phyloP scores from a whole-genome alignment of 345 rosid genomes.

The Salix dunnii region DNA sequence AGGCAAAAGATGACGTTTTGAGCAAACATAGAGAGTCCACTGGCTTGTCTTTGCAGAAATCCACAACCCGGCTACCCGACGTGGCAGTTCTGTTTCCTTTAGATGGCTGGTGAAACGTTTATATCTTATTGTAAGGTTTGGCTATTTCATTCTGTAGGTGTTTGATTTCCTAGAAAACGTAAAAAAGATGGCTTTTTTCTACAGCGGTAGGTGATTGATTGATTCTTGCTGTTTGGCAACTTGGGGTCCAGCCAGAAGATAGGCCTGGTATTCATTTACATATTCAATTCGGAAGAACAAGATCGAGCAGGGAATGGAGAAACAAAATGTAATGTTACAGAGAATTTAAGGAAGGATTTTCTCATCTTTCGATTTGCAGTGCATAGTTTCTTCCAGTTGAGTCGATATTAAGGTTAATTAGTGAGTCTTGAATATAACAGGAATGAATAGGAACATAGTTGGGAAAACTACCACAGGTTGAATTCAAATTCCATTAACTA shows the following conservation, averaged over 20 bases:
- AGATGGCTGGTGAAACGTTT: background rate
- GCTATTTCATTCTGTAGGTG: background rate
- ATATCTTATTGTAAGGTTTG: background rate
- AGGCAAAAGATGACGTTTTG: constrained; percentile 17
- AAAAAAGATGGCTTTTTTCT: no score
- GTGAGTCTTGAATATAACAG: background rate
- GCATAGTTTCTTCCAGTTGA: background rate
- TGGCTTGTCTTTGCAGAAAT: constrained; percentile 9
- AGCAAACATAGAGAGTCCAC: constrained; percentile 14
- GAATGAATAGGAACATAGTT: background rate
- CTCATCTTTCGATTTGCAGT: background rate
- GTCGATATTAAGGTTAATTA: background rate
- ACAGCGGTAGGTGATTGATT: no score
- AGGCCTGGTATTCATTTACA: no score
- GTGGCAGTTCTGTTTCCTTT: background rate
- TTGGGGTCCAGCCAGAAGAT: no score
- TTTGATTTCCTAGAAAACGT: background rate
- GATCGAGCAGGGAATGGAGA: no score
- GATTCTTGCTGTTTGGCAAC: no score
- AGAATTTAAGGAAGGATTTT: background rate
- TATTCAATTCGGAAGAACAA: no score
- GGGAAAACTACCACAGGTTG: background rate
- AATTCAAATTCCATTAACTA: no score
- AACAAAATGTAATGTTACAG: no score
- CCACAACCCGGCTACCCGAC: constrained; percentile 7